phyloP scores from a whole-genome alignment of 805 yeast species.

The Saturnispora zaruensis region DNA sequence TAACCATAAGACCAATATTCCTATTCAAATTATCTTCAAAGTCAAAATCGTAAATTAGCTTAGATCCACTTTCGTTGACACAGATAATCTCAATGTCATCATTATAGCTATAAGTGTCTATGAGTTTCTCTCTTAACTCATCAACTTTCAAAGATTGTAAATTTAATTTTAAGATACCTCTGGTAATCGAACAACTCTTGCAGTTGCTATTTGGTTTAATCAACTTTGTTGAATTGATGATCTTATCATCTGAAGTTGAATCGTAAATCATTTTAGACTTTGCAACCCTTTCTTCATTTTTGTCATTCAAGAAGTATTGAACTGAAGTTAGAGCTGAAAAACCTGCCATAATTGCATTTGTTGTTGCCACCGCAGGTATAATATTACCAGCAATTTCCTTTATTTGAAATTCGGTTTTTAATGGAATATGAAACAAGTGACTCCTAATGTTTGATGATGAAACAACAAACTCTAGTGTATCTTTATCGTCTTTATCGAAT shows the following conservation, averaged over 20 bases:
- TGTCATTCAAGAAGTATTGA: conserved; percentile 31
- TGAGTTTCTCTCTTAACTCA: conserved; percentile 44
- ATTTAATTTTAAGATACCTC: conserved; percentile 40
- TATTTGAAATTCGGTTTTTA: conserved; percentile 72
- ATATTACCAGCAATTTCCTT: conserved; percentile 97
- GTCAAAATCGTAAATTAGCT: conserved; percentile 74
- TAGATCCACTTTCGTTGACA: conserved; percentile 25
- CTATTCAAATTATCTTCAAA: conserved; percentile 67
- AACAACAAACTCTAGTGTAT: conserved; percentile 79
- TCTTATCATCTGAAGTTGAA: conserved; percentile 46
- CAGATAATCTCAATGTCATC: conserved; percentile 50
- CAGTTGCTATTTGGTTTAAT: conserved; percentile 64
- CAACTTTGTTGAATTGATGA: conserved; percentile 55
- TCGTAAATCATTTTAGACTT: conserved; percentile 43
- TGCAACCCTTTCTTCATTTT: conserved; percentile 22
- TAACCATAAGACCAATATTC: conserved; percentile 41
- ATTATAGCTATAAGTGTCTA: conserved; percentile 43
- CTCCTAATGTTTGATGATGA: conserved; percentile 80
- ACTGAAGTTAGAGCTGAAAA: conserved; percentile 70
- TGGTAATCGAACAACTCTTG: conserved; percentile 50
- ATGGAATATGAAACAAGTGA: conserved; percentile 56
- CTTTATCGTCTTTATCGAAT: conserved; percentile 94
- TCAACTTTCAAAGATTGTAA: conserved; percentile 31
- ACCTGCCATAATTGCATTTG: conserved; percentile 93
- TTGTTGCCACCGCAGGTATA: conserved; percentile 97